These are phyloP conservation scores for Rhizoctonia solani DNA, from an alignment of 1,284 basidiomycete genomes.

Conservation along the genomic window DNA sequence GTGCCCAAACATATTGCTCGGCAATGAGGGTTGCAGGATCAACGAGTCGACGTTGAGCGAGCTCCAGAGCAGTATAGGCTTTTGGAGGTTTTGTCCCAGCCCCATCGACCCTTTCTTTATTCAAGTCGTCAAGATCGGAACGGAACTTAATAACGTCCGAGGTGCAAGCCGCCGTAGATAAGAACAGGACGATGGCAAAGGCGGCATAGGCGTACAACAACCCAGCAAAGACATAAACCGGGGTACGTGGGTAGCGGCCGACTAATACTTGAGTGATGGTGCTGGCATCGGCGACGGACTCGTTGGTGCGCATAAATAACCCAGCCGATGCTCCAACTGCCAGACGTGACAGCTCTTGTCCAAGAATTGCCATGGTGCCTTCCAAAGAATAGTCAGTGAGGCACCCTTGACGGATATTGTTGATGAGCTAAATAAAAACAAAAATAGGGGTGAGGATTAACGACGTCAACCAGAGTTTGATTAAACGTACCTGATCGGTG, in stretches of 20 bases:
- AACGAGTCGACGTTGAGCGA: constrained; percentile 7
- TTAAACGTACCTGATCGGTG: constrained; percentile 9
- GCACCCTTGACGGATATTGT: constrained; percentile 8
- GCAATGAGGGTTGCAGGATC: constrained; percentile 17
- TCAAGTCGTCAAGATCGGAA: neutral
- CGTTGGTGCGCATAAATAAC: constrained; percentile 1
- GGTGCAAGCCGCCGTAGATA: constrained; percentile 7
- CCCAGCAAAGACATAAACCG: constrained; percentile 19
- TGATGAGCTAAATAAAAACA: neutral
- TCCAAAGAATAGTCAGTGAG: neutral
- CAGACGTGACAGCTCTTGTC: constrained; percentile 13
- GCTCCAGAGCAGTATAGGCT: constrained; percentile 10
- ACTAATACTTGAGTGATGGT: constrained; percentile 11
- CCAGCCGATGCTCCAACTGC: constrained; percentile 8
- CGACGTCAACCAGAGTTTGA: neutral
- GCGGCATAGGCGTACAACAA: constrained; percentile 21
- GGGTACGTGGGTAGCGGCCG: constrained; percentile 12
- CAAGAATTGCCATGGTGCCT: neutral
- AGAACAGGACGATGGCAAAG: constrained; percentile 16
- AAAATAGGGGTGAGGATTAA: neutral
- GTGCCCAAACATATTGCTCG: constrained; percentile 24
- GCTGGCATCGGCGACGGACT: constrained; percentile 3
- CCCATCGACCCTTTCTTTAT: neutral
- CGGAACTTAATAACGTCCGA: constrained; percentile 3
- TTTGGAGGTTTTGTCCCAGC: neutral